Conservation (phyloP, 2,329 filamentous ascomycete species). For the Xylariaceae sp. region DNA sequence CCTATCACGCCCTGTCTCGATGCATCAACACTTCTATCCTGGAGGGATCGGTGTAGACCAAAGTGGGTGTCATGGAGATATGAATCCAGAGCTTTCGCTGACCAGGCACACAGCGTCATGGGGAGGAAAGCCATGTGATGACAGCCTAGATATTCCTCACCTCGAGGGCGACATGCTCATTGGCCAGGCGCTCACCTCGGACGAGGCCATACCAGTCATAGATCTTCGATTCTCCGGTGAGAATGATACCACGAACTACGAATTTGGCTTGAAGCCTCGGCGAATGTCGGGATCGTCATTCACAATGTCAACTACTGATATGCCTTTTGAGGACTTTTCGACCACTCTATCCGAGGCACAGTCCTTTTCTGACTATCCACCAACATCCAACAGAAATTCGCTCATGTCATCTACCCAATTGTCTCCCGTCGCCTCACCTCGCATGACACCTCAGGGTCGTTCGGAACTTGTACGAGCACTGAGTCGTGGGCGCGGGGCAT, state of each 20-base stretch:
- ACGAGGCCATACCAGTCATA: constrained; percentile 60
- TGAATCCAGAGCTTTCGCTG: constrained; percentile 16
- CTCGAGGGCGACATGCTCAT: constrained; percentile 57
- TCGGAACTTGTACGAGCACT: constrained; percentile 59
- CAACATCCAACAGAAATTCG: constrained; percentile 64
- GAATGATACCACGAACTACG: constrained; percentile 47
- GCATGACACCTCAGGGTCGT: constrained; percentile 58
- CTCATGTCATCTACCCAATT: constrained; percentile 67
- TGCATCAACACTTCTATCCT: constrained; percentile 56
- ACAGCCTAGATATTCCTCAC: constrained; percentile 51
- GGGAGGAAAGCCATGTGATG: constrained; percentile 55
- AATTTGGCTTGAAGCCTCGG: constrained; percentile 51
- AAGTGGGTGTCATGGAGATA: constrained; percentile 35
- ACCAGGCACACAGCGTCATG: constrained; percentile 39
- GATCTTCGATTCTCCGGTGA: constrained; percentile 56
- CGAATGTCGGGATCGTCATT: constrained; percentile 71
- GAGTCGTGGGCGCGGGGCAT: constrained; percentile 63
- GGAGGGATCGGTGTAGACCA: constrained; percentile 45
- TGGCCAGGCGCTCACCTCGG: constrained; percentile 58
- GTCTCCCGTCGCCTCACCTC: constrained; percentile 69
- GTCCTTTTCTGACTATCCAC: constrained; percentile 64
- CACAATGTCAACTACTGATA: constrained; percentile 66
- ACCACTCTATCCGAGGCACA: constrained; percentile 62
- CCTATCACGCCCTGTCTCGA: constrained; percentile 51
- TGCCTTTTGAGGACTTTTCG: constrained; percentile 69